Evolutionary conservation across 2,329 filamentous ascomycete genomes (phyloP).

Genomic region (Sclerotinia trifoliorum): DNA sequence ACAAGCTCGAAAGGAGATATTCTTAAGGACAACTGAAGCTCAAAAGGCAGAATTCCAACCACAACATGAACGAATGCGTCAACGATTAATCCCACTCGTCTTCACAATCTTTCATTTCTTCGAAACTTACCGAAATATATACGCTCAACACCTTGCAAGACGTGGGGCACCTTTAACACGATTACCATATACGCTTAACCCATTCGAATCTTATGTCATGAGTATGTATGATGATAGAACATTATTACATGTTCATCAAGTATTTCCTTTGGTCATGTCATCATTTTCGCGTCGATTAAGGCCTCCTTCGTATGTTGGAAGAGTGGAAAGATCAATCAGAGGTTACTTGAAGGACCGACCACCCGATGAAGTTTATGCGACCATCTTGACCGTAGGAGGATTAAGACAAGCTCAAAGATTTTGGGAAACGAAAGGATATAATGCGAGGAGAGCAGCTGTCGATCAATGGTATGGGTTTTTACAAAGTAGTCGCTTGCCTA

Average conservation of each 20-base stretch:
- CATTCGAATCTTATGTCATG: conserved; percentile 62
- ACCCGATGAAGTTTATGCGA: conserved; percentile 60
- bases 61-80: conserved; percentile 62
- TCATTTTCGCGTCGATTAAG: conserved; percentile 62
- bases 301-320: conserved; percentile 63
- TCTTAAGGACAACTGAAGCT: conserved; percentile 55
- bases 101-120: conserved; percentile 69
- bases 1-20: conserved; percentile 65
- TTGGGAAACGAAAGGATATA: conserved; percentile 68
- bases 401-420: conserved; percentile 61
- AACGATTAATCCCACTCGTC: conserved; percentile 60
- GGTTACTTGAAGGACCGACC: conserved; percentile 64
- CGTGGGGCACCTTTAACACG: conserved; percentile 51
- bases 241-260: conserved; percentile 60
- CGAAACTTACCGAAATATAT: conserved; percentile 60
- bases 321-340: conserved; percentile 60
- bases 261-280: conserved; percentile 62
- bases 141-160: conserved; percentile 55
- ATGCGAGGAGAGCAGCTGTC: conserved; percentile 56
- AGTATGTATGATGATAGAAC: conserved; percentile 64
- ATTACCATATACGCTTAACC: conserved; percentile 59
- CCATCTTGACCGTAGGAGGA: conserved; percentile 60
- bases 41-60: conserved; percentile 58
- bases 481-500: conserved; percentile 43
- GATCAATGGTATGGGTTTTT: conserved; percentile 59